phyloP scores from a whole-genome alignment of 2,329 filamentous ascomycete species.

The Berkeleyomyces basicola region DNA sequence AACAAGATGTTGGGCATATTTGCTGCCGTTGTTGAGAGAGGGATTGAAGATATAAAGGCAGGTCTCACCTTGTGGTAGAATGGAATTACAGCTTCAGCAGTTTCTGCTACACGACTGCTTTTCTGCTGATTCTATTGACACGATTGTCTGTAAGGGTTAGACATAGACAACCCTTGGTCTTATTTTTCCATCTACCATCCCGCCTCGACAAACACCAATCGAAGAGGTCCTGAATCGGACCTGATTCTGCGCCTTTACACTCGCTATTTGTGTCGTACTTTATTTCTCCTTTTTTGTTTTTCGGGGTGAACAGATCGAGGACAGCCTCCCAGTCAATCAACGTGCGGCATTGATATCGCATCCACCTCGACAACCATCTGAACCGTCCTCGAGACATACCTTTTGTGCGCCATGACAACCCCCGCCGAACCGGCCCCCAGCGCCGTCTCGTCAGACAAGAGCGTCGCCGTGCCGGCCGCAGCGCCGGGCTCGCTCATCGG shows the following conservation, averaged over 20 bases:
- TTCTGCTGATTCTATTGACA: neutral
- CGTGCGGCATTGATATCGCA: neutral
- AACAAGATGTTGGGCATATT: neutral
- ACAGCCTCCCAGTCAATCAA: neutral
- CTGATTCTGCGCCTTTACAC: neutral
- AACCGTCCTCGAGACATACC: neutral
- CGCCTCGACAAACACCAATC: neutral
- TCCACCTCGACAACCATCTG: neutral
- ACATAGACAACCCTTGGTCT: neutral
- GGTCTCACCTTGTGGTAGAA: neutral
- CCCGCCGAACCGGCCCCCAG: neutral
- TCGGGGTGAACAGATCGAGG: neutral
- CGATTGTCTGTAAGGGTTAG: neutral
- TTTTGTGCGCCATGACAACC: neutral
- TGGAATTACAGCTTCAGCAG: neutral
- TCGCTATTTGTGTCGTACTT: neutral
- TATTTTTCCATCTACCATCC: neutral
- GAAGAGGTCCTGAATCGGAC: neutral
- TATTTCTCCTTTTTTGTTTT: neutral
- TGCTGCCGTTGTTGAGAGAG: neutral
- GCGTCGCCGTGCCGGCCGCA: slow-evolving; percentile 6
- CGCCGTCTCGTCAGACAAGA: neutral
- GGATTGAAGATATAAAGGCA: neutral
- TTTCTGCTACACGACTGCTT: neutral
- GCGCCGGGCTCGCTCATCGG: slow-evolving; percentile 15